Evolutionary conservation across 2,329 filamentous ascomycete genomes (phyloP), one percentile per base, ranked within the genome.

Genomic region (Raffaelea albimanens): DNA sequence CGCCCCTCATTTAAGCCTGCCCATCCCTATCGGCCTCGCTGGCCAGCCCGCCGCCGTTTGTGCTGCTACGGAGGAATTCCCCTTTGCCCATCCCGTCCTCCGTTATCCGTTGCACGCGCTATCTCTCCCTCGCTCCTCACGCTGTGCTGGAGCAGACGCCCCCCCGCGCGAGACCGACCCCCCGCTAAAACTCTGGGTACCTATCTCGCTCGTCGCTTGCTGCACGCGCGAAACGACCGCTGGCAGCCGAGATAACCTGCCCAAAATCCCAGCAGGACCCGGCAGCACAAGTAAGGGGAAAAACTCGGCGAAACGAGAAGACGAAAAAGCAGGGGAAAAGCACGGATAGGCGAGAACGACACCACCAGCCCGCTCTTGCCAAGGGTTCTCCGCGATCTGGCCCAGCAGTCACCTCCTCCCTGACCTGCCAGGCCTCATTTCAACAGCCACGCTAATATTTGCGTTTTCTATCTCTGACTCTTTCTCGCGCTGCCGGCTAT

Each of bases 181-280:
- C 34, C 34, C 34, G 18, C 34, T 38, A 38, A 38, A 29, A 29
- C 25, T 29, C 25, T 38, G 9, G 5, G 9, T 38, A 8, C 34
- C 34, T 38, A 38, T 38, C 34, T 38, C 34, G 18, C 13, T 38
- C 34, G 13, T 38, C 18, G 14, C n/a, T 19, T 38, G 7, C 34
- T 38, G 34, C 34, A 16, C 14, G 25, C 25, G 25, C 25, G 25
- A 29, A 29, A n/a, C 25, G 7, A 29, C 13, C 13, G 25, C 25
- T 7, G 25, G 7, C 45, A 43, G 31, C 40, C 45, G 31, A 43
- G 45, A 43, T 47, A 47, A 29, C 29, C 44, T 41, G 40, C n/a
- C 40, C 40, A 5, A 23, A 23, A 41, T 11, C 21, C 11, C 18
- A n/a, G 19, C 16, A 33, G 4, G 22, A n/a, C 13, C 34, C 5